A percentile compares a stretch with the other conserved stretches of the same genome.
phyloP scores from a whole-genome alignment of 805 yeast species.

The Ogataea degrootiae region DNA sequence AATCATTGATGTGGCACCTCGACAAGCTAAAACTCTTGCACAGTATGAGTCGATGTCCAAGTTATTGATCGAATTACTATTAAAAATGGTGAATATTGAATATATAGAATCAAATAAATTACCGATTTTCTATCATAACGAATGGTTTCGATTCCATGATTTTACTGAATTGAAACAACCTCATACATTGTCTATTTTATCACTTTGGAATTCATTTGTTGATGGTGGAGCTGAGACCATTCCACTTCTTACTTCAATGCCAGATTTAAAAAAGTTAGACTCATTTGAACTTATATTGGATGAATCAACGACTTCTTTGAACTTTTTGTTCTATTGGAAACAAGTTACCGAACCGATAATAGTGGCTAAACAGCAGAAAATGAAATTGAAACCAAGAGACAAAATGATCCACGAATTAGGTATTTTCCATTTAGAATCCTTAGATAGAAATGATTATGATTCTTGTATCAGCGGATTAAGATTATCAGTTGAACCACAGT shows the following conservation, averaged over 20 bases:
- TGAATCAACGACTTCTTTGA: background rate
- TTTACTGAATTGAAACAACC: background rate
- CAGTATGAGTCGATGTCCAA: conserved; percentile 19
- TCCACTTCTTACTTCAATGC: conserved; percentile 14
- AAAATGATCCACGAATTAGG: conserved; percentile 18
- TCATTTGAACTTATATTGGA: conserved; percentile 20
- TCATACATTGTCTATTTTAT: conserved; percentile 3
- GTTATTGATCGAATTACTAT: conserved; percentile 6
- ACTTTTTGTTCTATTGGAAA: conserved; percentile 19
- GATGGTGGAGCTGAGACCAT: background rate
- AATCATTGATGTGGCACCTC: conserved; percentile 27
- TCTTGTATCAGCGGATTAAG: conserved; percentile 20
- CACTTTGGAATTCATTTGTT: conserved; percentile 17
- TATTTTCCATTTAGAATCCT: conserved; percentile 14
- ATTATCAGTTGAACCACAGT: conserved; percentile 4
- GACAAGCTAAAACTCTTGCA: conserved; percentile 16
- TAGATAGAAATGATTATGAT: conserved; percentile 15
- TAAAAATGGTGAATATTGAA: conserved; percentile 4
- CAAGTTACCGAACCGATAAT: conserved; percentile 9
- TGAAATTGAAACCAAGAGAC: background rate
- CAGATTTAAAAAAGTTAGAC: conserved; percentile 10
- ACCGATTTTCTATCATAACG: conserved; percentile 14
- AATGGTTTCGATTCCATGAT: conserved; percentile 24
- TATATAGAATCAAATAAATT: conserved; percentile 5
- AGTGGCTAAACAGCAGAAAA: background rate